phyloP scores from a whole-genome alignment of 805 yeast genomes.

The Metschnikowia colocasiae region DNA sequence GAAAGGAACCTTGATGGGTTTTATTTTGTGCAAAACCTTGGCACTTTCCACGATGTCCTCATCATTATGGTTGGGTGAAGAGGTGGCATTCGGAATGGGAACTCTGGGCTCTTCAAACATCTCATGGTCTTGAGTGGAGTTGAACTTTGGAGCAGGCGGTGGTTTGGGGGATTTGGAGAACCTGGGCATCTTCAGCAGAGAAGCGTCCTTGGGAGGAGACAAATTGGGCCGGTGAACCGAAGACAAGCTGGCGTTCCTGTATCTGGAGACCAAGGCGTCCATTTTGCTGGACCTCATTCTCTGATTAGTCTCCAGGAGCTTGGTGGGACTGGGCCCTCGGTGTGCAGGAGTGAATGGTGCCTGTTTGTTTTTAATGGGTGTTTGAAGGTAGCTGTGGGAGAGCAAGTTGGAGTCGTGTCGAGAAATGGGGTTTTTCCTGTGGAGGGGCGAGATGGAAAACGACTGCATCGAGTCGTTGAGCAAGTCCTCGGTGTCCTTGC shows the following conservation, averaged over 20 bases:
- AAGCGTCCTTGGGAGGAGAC: conserved; percentile 2
- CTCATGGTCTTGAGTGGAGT: background rate
- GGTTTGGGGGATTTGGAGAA: background rate
- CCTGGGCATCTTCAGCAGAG: background rate
- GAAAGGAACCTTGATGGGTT: conserved; percentile 36
- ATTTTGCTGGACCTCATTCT: conserved; percentile 32
- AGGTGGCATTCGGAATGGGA: conserved; percentile 7
- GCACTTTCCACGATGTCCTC: conserved; percentile 28
- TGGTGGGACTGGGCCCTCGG: conserved; percentile 26
- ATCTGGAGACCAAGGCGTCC: conserved; percentile 33
- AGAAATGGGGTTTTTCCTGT: background rate
- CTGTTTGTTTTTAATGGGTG: conserved; percentile 33
- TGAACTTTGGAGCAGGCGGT: conserved; percentile 14
- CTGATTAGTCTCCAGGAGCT: conserved; percentile 38
- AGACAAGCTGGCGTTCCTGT: conserved; percentile 18
- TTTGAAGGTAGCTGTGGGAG: conserved; percentile 25
- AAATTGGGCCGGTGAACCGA: background rate
- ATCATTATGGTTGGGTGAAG: conserved; percentile 8
- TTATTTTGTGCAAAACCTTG: conserved; percentile 30
- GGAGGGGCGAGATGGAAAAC: conserved; percentile 1
- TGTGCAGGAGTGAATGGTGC: conserved; percentile 24
- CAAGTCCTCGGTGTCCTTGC: conserved; percentile 8
- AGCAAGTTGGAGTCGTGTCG: background rate
- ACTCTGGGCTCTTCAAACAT: background rate
- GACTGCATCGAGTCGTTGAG: conserved; percentile 1